Evolutionary conservation across 148 eudicot genomes (phyloP).

Genomic region (Salicornia ramosissima): DNA sequence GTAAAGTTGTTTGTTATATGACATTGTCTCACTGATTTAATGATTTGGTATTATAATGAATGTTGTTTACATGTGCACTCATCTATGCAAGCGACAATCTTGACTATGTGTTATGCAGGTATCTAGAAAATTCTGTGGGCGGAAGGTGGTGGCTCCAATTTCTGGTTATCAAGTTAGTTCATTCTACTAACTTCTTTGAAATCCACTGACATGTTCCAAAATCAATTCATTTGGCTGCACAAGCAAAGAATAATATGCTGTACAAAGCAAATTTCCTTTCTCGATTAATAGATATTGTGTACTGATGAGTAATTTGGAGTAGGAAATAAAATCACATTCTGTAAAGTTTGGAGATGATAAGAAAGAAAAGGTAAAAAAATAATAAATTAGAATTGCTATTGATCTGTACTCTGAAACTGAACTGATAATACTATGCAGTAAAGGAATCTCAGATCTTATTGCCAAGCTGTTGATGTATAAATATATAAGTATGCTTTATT

Average conservation of each 20-base stretch:
- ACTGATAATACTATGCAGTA: background rate
- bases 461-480: slow-evolving; percentile 8
- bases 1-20: slow-evolving; percentile 18
- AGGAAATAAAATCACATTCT: too few relatives aligned
- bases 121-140: background rate
- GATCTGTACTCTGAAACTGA: slow-evolving; percentile 7
- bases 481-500: slow-evolving; percentile 18
- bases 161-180: slow-evolving; percentile 2
- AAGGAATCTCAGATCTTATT: background rate
- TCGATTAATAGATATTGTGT: background rate
- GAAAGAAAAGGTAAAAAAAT: background rate
- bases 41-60: slow-evolving; percentile 12
- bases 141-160: slow-evolving; percentile 7
- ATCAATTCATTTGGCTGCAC: background rate
- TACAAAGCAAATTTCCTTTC: background rate
- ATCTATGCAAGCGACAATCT: slow-evolving; percentile 3
- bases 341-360: background rate
- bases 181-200: background rate
- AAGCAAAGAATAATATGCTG: background rate
- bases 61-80: slow-evolving; percentile 17
- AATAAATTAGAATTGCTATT: background rate
- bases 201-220: background rate
- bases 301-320: background rate
- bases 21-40: slow-evolving; percentile 18
- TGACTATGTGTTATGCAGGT: background rate